phyloP scores from a whole-genome alignment of 2,329 filamentous ascomycete species.

The Sarocladiaceae sp. region DNA sequence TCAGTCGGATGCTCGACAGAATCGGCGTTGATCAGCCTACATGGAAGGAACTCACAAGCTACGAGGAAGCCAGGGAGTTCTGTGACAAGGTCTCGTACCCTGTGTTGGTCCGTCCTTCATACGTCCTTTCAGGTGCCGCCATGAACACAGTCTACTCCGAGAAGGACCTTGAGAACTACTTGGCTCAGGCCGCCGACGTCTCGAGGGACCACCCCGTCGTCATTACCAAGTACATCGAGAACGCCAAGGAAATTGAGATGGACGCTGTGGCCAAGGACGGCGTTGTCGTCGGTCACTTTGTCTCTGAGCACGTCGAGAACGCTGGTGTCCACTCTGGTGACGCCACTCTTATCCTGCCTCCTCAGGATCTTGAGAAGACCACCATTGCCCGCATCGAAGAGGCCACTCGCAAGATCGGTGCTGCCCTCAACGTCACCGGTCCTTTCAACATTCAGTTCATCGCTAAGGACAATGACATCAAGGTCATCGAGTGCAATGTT shows the following conservation, averaged over 20 bases:
- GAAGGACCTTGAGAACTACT: conserved; percentile 81
- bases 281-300: conserved; percentile 87
- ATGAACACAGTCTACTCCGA: conserved; percentile 99
- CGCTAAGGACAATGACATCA: conserved; percentile 98
- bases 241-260: conserved; percentile 99
- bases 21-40: conserved; percentile 94
- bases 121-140: conserved; percentile 91
- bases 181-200: conserved; percentile 86
- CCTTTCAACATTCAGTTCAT: conserved; percentile 99
- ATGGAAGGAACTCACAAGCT: conserved; percentile 96
- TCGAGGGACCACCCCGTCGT: conserved; percentile 95
- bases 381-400: conserved; percentile 90
- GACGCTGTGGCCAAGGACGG: conserved; percentile 91
- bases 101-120: conserved; percentile 90
- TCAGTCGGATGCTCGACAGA: conserved; percentile 93
- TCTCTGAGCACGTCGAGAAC: conserved; percentile 98
- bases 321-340: conserved; percentile 98
- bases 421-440: conserved; percentile 89
- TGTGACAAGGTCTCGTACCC: conserved; percentile 87
- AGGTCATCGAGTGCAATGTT: conserved; percentile 99
- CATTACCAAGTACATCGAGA: conserved; percentile 99
- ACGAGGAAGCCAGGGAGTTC: conserved; percentile 82
- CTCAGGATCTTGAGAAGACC: conserved; percentile 83
- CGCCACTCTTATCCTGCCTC: conserved; percentile 88
- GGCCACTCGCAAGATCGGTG: conserved; percentile 90